phyloP scores from a whole-genome alignment of 441 rosid genomes.

The Gossypium gossypioides region DNA sequence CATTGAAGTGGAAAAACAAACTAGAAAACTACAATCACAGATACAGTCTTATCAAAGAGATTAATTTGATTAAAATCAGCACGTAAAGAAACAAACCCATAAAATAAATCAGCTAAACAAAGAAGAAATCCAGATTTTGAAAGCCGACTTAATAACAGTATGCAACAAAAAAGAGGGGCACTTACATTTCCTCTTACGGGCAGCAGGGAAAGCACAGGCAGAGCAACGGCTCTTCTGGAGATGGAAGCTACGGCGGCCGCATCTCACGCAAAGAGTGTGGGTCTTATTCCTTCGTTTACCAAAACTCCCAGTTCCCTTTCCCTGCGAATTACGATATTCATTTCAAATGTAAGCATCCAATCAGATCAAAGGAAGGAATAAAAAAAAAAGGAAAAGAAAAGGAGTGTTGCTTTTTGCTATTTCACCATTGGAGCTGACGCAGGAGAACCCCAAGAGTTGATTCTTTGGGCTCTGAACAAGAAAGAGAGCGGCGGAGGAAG shows the following conservation, averaged over 20 bases:
- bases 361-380: neutral
- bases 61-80: neutral
- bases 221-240: constrained; percentile 89
- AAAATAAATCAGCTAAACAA: neutral
- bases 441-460: constrained; percentile 5
- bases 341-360: neutral
- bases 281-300: constrained; percentile 97
- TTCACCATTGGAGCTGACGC: constrained; percentile 31
- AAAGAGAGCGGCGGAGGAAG: neutral
- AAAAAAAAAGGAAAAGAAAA: neutral
- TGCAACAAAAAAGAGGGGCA: neutral
- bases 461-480: neutral
- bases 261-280: constrained; percentile 84
- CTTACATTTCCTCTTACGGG: constrained; percentile 78
- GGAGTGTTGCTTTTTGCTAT: neutral
- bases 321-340: constrained; percentile 32
- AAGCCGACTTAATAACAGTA: neutral
- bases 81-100: neutral
- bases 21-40: neutral
- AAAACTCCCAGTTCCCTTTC: constrained; percentile 92
- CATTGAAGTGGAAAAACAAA: neutral
- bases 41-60: neutral
- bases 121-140: neutral
- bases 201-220: constrained; percentile 80
- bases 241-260: constrained; percentile 92